A percentile compares a stretch with the other conserved stretches of the same genome.
Evolutionary conservation across 805 yeast species (phyloP).

Genomic region (Sugiyamaella americana): DNA sequence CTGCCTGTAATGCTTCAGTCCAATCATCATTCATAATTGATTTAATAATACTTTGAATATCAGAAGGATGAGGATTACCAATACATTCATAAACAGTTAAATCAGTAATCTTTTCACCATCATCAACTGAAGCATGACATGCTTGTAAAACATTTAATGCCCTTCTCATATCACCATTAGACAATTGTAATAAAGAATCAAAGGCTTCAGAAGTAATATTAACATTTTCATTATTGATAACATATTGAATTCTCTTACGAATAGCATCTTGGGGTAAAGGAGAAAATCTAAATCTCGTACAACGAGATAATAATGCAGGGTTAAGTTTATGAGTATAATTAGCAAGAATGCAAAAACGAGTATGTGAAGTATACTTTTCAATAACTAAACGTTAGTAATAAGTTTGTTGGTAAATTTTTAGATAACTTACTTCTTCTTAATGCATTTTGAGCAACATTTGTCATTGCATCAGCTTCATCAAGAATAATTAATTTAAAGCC

Average conservation of each 20-base stretch:
- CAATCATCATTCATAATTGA: conserved; percentile 83
- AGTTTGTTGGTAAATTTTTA: conserved; percentile 38
- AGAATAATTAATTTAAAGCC: conserved; percentile 87
- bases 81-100: conserved; percentile 87
- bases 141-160: conserved; percentile 93
- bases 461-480: conserved; percentile 98
- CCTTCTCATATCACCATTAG: conserved; percentile 96
- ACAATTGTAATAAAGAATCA: conserved; percentile 57
- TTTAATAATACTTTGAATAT: conserved; percentile 67
- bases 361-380: conserved; percentile 88
- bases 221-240: conserved; percentile 62
- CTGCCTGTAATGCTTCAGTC: conserved; percentile 65
- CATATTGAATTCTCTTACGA: conserved; percentile 58
- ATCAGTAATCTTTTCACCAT: conserved; percentile 51
- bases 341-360: conserved; percentile 93
- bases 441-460: conserved; percentile 93
- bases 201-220: conserved; percentile 54
- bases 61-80: conserved; percentile 91
- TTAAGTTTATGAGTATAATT: conserved; percentile 93
- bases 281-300: conserved; percentile 89
- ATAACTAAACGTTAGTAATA: conserved; percentile 41
- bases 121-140: conserved; percentile 68
- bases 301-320: conserved; percentile 90
- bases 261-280: conserved; percentile 71
- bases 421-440: conserved; percentile 80